A percentile compares a stretch with the other conserved stretches of the same genome.
These are phyloP conservation scores for Pezicula radicicola DNA, from an alignment of 2,329 filamentous ascomycete genomes.

Conservation along the genomic window DNA sequence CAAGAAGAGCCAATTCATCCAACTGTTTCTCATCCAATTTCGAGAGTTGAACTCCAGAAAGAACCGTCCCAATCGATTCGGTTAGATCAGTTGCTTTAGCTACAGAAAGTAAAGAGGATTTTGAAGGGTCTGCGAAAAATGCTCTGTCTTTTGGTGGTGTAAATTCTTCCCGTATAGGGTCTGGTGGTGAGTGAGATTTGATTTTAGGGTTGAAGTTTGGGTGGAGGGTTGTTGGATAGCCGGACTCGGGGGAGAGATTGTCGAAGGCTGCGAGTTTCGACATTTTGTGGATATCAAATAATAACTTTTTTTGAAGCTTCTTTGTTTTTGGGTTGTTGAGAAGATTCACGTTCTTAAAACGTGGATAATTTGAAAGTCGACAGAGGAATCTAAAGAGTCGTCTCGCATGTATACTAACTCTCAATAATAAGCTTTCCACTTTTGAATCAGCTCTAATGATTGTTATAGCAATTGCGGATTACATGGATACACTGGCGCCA, in stretches of 20 bases:
- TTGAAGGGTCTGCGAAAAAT: conserved; percentile 37
- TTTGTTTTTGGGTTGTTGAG: too few species aligned
- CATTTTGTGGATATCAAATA: too few species aligned
- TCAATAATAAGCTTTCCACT: too few species aligned
- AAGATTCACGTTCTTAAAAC: too few species aligned
- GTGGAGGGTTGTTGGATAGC: conserved; percentile 42
- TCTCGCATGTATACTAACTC: too few species aligned
- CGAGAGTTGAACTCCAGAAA: conserved; percentile 21
- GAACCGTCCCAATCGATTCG: conserved; percentile 36
- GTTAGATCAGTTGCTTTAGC: conserved; percentile 38
- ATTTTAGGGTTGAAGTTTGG: conserved; percentile 46
- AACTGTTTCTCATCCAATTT: conserved; percentile 19
- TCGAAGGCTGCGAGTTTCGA: conserved; percentile 40
- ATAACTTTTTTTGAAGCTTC: too few species aligned
- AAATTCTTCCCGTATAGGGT: conserved; percentile 30
- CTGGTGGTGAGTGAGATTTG: conserved; percentile 35
- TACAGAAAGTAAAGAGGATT: conserved; percentile 37
- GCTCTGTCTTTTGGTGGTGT: conserved; percentile 28
- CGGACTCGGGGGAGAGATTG: conserved; percentile 46
- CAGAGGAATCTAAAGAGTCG: too few species aligned
- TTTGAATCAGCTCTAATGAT: too few species aligned
- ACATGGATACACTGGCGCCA: neutral
- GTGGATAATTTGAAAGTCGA: too few species aligned
- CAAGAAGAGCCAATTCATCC: conserved; percentile 26
- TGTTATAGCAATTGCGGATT: neutral